Evolutionary conservation across 352 stramenopile genomes (phyloP), one percentile per base, ranked within the genome.

Genomic region (Pythium dissimile): DNA sequence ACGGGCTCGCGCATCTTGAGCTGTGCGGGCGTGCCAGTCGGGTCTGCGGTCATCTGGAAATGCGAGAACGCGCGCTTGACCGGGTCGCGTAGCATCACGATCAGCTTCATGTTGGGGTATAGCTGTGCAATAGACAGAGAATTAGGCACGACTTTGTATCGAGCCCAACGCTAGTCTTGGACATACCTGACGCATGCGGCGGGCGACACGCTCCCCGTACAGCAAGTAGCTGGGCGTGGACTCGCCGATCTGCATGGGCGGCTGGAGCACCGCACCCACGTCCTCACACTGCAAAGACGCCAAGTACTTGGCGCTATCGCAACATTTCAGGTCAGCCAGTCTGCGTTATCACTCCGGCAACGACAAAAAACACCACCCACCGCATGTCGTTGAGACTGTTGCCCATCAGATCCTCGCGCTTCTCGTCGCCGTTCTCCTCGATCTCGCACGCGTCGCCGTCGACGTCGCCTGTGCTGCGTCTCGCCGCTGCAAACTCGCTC

Each of bases 71-170:
- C 90, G 42, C 94, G 79, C 59, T 89, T 80, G n/a, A 97, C 86
- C 0, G 94, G 94, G 71, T 98, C 78, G n/a, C 94, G 80, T 32
- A 97, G 69, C 75, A 98, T 97, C 32, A 97, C 88, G 58, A 98
- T 86, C 18, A 98, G 73, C 50, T 82, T 80, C 50, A 79, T 81
- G 28, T 78, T 37, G 0, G 80, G 74, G 39, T 78, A 75, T 13
- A 86, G 51, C 59, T 73, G 34, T 5, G 2, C 9, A 43, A 3
- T 37, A 13, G 37, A 8, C 1, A 47, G 20, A 24, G 6, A 6
- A 28, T 2, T 26, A 16, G 9, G 28, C 20, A 39, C n/a, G n/a
- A n/a, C n/a, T n/a, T n/a, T n/a, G n/a, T n/a, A n/a, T n/a, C n/a
- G 50, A 4, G 27, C 34, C 5, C 18, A 31, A 35, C 16, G 21